Evolutionary conservation across 805 yeast genomes (phyloP), one percentile per base, ranked within the genome.

Genomic region (Zygosaccharomyces lentus): DNA sequence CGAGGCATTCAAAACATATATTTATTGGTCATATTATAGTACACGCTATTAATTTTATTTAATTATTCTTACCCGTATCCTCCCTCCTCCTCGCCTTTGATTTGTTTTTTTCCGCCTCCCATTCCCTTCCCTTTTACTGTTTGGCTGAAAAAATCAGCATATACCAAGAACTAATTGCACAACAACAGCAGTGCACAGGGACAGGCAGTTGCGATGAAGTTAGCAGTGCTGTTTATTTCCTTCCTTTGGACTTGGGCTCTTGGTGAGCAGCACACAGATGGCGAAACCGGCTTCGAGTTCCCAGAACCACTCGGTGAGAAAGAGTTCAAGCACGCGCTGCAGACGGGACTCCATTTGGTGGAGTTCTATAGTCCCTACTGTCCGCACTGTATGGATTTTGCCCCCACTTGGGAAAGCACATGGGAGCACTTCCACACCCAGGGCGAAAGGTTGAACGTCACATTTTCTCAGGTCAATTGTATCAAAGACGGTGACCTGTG

Each of bases 361-460:
- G 96, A 91, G 67, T 90, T 88, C 66, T 93, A 68, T 62, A 87
- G 96, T 26, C 99, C 99, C 0, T 82, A 82, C 58, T 93, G 99
- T 63, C 63, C 70, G 6, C 98, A 91, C 66, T 93, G 99, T 68
- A 75, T 70, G 50, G 72, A 68, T 6, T 68, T 93, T 43, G 93
- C 87, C 2, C 98, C 99, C 1, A 73, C 69, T 6, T 93, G 98
- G 97, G 76, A 80, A 48, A 71, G 75, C 46, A 76, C 91, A 0
- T 86, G 79, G 67, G 56, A 69, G 19, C 62, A 65, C 3, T 75
- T 78, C 55, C 64, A 72, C 30, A 61, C 65, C 8, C 81, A 77
- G 31, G 73, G 75, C 37, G 59, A 68, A 13, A 54, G 65, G 7
- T 54, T 76, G 41, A 52, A 57, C 26, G 71, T 83, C 12, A 71